Base-by-base conservation (phyloP, 1,139 yeast genomes). In the Schwanniomyces etchellsii region DNA sequence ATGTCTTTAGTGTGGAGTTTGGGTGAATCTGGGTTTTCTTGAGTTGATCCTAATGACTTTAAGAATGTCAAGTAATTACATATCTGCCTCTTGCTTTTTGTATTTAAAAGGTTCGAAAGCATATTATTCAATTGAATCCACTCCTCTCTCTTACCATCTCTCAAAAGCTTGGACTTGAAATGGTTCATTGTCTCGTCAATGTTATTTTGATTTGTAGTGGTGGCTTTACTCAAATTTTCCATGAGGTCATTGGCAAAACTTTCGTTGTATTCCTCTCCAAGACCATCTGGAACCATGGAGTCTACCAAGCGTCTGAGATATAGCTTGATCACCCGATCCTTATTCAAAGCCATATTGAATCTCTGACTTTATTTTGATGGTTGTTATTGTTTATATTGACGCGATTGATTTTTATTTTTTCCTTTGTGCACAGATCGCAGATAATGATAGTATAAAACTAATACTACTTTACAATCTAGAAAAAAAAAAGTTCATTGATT, bases 231-330 rank as follows among this genome's bases (percentile, higher is more conserved):
- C 33, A 35, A 17, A 15, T 40, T 42, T 9, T 37, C 32, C 31
- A 46, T 41, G 18, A 64, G 36, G 20, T 64, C 70, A 30, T 39
- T 45, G 16, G 57, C 45, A n/a, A 65, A 45, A 23, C 62, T 55
- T 29, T 60, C 60, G 2, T 49, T 44, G 35, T 59, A 65, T 24
- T 60, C 69, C 2, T 57, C 56, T 0, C 70, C 70, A 30, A 63
- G 52, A 26, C 61, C 70, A 1, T 44, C 27, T 3, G 75, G 74
- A 1, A 65, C 54, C 22, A 66, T 42, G 9, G 68, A 49, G 33
- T 51, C 54, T 27, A 64, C 70, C 24, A 68, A 48, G 20, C 73
- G 47, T 24, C 53, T 55, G 23, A 60, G 42, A 36, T 67, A 65
- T 13, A 62, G 44, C 42, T 46, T 52, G 16, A 62, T 48, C 29